These are phyloP conservation scores for Globisporangium perplexum DNA, from an alignment of 352 stramenopile species.

Conservation along the genomic window DNA sequence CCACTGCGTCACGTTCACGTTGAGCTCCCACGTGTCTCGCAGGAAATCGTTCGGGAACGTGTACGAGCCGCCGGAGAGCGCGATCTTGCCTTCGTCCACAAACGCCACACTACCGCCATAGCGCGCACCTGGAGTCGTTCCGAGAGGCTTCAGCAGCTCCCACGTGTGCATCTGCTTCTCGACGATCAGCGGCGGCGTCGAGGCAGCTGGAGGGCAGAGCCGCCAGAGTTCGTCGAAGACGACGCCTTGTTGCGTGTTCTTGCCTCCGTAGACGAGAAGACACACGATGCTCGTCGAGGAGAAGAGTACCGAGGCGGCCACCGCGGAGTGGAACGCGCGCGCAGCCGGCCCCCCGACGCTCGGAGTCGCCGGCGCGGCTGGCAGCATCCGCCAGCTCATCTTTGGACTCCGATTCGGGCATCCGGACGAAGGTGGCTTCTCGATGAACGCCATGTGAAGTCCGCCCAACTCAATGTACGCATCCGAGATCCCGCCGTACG, in stretches of 20 bases:
- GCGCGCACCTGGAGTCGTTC: conserved; percentile 42
- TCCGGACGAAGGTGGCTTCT: conserved; percentile 15
- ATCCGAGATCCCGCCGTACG: conserved; percentile 47
- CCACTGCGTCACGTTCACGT: conserved; percentile 65
- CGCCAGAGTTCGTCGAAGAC: conserved; percentile 76
- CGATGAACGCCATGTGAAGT: conserved; percentile 42
- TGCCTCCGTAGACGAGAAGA: conserved; percentile 54
- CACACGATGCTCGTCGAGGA: conserved; percentile 24
- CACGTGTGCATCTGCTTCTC: conserved; percentile 46
- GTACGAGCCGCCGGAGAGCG: conserved; percentile 57
- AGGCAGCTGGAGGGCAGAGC: conserved; percentile 29
- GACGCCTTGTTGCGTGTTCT: conserved; percentile 28
- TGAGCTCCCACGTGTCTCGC: conserved; percentile 63
- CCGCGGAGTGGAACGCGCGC: conserved; percentile 40
- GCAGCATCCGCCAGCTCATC: conserved; percentile 34
- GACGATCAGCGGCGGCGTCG: conserved; percentile 10
- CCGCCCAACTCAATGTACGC: conserved; percentile 33
- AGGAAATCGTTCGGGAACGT: conserved; percentile 76
- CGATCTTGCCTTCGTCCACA: conserved; percentile 54
- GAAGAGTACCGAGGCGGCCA: conserved; percentile 33
- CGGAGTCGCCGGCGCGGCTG: conserved; percentile 6
- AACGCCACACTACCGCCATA: conserved; percentile 50
- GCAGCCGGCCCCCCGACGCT: conserved; percentile 15
- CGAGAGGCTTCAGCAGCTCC: conserved; percentile 44
- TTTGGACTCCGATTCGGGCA: conserved; percentile 22